Conservation (phyloP, 306 rosid species). For the Pachyrhizus erosus region DNA sequence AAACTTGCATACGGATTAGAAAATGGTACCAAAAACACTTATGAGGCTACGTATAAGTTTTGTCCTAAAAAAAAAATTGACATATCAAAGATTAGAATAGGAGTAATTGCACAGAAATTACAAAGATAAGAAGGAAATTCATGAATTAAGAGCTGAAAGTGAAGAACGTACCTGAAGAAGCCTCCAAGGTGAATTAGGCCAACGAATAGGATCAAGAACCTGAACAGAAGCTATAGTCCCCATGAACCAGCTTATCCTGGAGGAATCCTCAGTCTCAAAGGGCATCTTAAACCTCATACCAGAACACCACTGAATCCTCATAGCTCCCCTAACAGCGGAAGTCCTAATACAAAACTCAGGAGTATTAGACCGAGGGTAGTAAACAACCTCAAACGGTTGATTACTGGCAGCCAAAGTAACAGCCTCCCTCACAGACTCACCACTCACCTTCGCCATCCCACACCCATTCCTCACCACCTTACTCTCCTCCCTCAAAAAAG, state of each 20-base stretch:
- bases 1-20: background rate
- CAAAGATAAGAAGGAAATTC: too few relatives aligned
- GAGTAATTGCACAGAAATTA: background rate
- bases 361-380: constrained; percentile 80
- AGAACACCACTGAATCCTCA: constrained; percentile 88
- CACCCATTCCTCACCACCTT: constrained; percentile 46
- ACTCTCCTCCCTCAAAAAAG: constrained; percentile 68
- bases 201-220: constrained; percentile 78
- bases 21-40: background rate
- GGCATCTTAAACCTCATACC: constrained; percentile 99
- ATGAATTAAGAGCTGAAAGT: too few relatives aligned
- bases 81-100: background rate
- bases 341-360: constrained; percentile 93
- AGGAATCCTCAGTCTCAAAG: constrained; percentile 98
- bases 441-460: constrained; percentile 60
- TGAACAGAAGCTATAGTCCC: constrained; percentile 91
- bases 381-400: constrained; percentile 78
- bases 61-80: background rate
- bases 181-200: constrained; percentile 99
- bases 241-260: constrained; percentile 98
- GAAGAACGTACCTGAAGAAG: too few relatives aligned
- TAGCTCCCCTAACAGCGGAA: constrained; percentile 70
- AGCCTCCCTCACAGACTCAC: constrained; percentile 81
- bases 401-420: constrained; percentile 66
- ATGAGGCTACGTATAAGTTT: background rate